A percentile compares a stretch with the other conserved stretches of the same genome.
These are phyloP conservation scores for Parachlorella kessleri DNA, from an alignment of 139 green algal species.

Conservation along the genomic window DNA sequence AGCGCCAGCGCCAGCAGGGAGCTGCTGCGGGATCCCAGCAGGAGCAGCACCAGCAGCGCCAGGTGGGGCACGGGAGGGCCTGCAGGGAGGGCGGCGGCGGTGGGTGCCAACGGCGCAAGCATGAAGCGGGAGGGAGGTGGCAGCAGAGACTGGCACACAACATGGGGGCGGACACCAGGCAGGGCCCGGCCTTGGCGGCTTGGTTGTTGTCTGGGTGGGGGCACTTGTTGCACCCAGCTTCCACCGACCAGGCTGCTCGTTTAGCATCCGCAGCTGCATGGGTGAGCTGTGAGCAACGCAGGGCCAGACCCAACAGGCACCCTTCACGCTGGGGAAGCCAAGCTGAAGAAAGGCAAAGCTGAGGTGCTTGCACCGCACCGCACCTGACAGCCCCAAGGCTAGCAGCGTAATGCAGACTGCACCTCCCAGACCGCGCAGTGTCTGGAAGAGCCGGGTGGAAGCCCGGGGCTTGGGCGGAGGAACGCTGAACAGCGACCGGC, in stretches of 20 bases:
- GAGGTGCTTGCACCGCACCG: neutral
- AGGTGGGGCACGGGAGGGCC: constrained; percentile 49
- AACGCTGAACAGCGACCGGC: constrained; percentile 35
- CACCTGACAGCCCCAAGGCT: constrained; percentile 25
- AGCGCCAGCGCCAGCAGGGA: constrained; percentile 25
- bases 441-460: neutral
- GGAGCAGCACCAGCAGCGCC: constrained; percentile 39
- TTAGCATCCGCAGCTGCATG: too few relatives aligned
- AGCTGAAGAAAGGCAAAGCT: too few relatives aligned
- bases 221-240: too few relatives aligned
- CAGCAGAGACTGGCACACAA: too few relatives aligned
- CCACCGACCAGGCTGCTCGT: too few relatives aligned
- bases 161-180: neutral
- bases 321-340: too few relatives aligned
- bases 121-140: too few relatives aligned
- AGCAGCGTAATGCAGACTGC: constrained; percentile 20
- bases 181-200: too few relatives aligned
- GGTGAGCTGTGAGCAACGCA: too few relatives aligned
- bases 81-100: neutral
- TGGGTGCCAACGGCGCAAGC: too few relatives aligned
- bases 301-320: too few relatives aligned
- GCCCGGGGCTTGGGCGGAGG: constrained; percentile 4
- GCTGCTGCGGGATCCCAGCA: constrained; percentile 38
- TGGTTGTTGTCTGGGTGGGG: too few relatives aligned
- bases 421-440: constrained; percentile 6